Evolutionary conservation across 495 filamentous ascomycete genomes (phyloP).

Genomic region (Friedmanniomyces endolithicus): DNA sequence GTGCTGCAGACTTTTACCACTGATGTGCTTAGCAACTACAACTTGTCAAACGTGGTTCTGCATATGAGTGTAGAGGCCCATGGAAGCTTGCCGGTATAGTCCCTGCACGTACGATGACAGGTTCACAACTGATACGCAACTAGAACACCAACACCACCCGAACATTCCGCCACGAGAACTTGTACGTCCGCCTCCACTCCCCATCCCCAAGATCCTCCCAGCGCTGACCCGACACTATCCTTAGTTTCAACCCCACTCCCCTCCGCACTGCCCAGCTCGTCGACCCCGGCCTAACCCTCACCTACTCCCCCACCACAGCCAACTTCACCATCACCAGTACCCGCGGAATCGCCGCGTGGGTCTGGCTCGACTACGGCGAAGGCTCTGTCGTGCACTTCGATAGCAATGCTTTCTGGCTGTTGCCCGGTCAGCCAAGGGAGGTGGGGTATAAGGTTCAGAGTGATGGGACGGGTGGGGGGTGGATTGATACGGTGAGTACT

Average conservation of each 20-base stretch:
- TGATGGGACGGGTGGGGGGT: conserved; percentile 36
- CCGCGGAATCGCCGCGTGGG: conserved; percentile 49
- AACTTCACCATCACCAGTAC: conserved; percentile 47
- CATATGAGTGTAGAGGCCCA: conserved; percentile 42
- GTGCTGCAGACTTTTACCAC: conserved; percentile 36
- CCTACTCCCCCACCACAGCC: conserved; percentile 27
- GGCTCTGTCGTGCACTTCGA: conserved; percentile 49
- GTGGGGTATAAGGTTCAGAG: conserved; percentile 40
- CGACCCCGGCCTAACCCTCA: conserved; percentile 43
- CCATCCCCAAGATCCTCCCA: background rate
- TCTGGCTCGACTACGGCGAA: conserved; percentile 51
- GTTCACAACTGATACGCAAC: conserved; percentile 21
- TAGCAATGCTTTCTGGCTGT: conserved; percentile 46
- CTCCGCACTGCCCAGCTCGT: conserved; percentile 42
- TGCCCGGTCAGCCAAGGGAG: conserved; percentile 41
- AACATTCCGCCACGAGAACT: conserved; percentile 45
- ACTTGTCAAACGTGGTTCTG: conserved; percentile 40
- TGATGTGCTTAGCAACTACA: conserved; percentile 25
- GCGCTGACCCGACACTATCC: background rate
- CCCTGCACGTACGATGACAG: background rate
- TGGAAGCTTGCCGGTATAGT: conserved; percentile 30
- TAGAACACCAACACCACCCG: conserved; percentile 36
- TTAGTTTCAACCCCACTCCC: conserved; percentile 37
- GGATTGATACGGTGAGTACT: conserved; percentile 28
- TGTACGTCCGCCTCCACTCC: conserved; percentile 7